Conservation (phyloP, 441 rosid species). For the Monsonia emarginata region DNA sequence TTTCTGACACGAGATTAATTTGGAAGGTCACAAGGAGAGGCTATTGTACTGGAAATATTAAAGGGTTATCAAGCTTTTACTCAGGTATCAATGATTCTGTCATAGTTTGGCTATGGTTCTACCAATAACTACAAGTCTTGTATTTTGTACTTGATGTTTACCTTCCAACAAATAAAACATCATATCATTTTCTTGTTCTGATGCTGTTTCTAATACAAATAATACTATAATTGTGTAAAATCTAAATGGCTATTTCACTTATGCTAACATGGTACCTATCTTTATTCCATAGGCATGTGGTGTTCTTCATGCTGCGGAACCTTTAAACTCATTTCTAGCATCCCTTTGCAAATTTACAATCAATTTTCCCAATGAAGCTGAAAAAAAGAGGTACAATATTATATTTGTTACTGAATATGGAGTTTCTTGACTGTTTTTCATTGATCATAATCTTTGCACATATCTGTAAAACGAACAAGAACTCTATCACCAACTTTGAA, state of each 20-base stretch:
- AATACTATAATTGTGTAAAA: neutral
- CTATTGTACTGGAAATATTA: slow-evolving; percentile 88
- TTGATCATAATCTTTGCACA: neutral
- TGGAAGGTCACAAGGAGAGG: slow-evolving; percentile 98
- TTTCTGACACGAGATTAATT: slow-evolving; percentile 30
- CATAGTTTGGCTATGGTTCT: slow-evolving; percentile 12
- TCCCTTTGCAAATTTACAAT: slow-evolving; percentile 96
- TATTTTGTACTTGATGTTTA: neutral
- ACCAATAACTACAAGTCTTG: neutral
- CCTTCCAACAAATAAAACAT: slow-evolving; percentile 2
- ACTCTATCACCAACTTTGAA: neutral
- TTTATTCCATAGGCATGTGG: slow-evolving; percentile 78
- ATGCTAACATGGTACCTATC: slow-evolving; percentile 19
- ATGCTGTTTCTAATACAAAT: neutral
- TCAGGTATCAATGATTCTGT: slow-evolving; percentile 49
- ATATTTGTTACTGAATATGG: slow-evolving; percentile 15
- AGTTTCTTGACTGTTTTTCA: neutral
- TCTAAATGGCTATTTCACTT: slow-evolving; percentile 12
- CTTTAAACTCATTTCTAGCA: slow-evolving; percentile 91
- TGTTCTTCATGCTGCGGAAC: slow-evolving; percentile 91
- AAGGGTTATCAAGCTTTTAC: slow-evolving; percentile 99
- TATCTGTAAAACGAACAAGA: neutral
- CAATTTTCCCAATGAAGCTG: slow-evolving; percentile 69
- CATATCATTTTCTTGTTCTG: neutral
- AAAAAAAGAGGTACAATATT: slow-evolving; percentile 55